Base-by-base conservation (phyloP, 305 asterid genomes). In the Solanum hybrid region DNA sequence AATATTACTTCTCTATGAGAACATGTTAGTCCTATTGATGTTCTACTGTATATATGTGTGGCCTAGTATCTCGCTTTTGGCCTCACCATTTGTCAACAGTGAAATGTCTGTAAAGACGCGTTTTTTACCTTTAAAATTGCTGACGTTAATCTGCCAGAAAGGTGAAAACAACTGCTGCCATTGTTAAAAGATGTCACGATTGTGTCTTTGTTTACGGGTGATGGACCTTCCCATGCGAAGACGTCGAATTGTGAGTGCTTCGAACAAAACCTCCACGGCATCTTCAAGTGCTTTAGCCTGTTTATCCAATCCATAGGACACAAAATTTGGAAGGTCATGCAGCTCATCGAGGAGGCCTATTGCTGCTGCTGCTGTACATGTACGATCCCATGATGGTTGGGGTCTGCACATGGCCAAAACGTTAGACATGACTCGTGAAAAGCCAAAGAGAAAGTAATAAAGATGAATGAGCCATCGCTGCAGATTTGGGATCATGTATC, bases 321-420 rank as follows among this genome's bases (percentile, higher is more conserved):
- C 89, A 39, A 95, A 93, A 68, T 93, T 96, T 15, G 94, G 94
- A 87, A 95, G 89, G 79, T 89, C 96, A 3, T 94, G 95, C 86
- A 97, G 98, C 92, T 97, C 99, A 8, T 90, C 79, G 26, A 97
- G 97, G 88, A 97, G 97, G 68, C 98, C 94, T 20, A 93, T 92
- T 26, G 99, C 99, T 77, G 98, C 99, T 20, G 96, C 98, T 72
- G 99, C 98, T 82, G 98, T 97, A 89, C 99, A 97, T 1, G 98
- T 97, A 22, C 98, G 96, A 88, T 97, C 99, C 98, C 98, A 95
- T 7, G 98, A 96, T 27, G 99, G 99, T 88, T 97, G 98, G 11
- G 98, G 99, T 91, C 98, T 97, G 93, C 91, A 36, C 72, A 68
- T 92, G 39, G 34, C 36, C 81, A 90, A 92, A 70, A 89, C 78